Evolutionary conservation across 2,329 filamentous ascomycete genomes (phyloP), one percentile per base, ranked within the genome.

Genomic region (Aspergillus costaricaensis): DNA sequence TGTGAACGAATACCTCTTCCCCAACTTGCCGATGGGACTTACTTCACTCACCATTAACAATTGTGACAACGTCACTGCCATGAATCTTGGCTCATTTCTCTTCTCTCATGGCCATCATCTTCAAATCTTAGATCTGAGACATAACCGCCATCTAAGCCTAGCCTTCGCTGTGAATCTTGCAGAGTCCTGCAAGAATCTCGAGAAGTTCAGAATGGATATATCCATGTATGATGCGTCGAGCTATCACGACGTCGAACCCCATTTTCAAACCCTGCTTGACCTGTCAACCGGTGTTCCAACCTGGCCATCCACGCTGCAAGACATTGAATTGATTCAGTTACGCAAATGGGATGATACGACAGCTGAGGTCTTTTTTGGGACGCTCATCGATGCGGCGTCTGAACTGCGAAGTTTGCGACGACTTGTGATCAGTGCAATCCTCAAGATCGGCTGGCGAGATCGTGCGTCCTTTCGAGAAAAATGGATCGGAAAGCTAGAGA

Each of bases 391-490:
- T 60, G 86, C 85, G 53, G 91, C 92, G 0, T 79, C 83, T 1
- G 76, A 83, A 2, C 74, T 98, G 21, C 85, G 82, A 0, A 79
- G 86, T 60, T 82, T 98, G 23, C 88, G 92, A 8, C 81, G 83
- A 47, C 79, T 97, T 10, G 82, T 85, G 1, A 85, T 97, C 65
- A 91, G 89, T 68, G 88, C 89, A 1, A 94, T 92, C 74, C 81
- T 97, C 51, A 87, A 93, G 69, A 88, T 90, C 25, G 81, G 82
- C 10, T 96, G 92, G 91, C 88, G 92, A 62, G 86, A 92, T 70
- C 86, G 94, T 44, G 90, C 90, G 17, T 83, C 84, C n/a, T 88
- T 97, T 69, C 86, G 93, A 41, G 86, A 89, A 65, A 85, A 86
- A 65, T 96, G 92, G 91, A 87, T 87, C 53, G 81, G 84, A n/a